These are phyloP conservation scores for Colletotrichum viniferum DNA, from an alignment of 2,329 filamentous ascomycete species.

Conservation along the genomic window DNA sequence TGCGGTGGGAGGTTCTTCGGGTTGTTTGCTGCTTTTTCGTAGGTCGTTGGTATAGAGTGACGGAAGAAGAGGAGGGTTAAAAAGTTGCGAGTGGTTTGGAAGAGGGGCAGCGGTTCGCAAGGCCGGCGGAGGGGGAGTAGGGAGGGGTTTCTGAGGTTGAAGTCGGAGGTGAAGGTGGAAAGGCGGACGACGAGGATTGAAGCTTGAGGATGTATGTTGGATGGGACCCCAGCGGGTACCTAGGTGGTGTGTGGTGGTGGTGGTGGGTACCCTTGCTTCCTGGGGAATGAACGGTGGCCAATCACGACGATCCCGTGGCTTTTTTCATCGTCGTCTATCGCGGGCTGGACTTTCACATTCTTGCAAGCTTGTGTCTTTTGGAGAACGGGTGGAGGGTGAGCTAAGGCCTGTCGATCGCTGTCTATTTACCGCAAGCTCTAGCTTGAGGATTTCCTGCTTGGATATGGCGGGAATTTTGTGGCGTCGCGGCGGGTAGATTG, in stretches of 20 bases:
- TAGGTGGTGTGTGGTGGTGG: neutral
- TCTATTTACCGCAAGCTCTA: neutral
- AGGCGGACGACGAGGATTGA: neutral
- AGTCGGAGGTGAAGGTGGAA: neutral
- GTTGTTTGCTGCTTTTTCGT: neutral
- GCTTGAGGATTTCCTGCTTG: neutral
- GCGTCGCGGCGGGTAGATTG: constrained; percentile 15
- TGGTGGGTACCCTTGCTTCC: neutral
- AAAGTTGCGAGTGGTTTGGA: neutral
- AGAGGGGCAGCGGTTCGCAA: neutral
- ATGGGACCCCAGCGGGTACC: neutral
- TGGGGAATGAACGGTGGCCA: neutral
- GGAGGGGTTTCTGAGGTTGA: neutral
- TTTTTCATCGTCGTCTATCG: neutral
- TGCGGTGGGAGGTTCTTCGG: neutral
- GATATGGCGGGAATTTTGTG: constrained; percentile 4
- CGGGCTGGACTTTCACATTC: neutral
- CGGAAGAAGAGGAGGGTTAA: neutral
- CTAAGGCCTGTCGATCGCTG: neutral
- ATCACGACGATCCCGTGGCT: constrained; percentile 1
- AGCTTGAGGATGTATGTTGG: neutral
- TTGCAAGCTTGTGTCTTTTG: neutral
- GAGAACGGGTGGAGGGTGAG: neutral
- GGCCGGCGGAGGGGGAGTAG: neutral
- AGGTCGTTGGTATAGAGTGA: neutral